Evolutionary conservation across 495 filamentous ascomycete species (phyloP).

Genomic region (Hypoxylon perforatum): DNA sequence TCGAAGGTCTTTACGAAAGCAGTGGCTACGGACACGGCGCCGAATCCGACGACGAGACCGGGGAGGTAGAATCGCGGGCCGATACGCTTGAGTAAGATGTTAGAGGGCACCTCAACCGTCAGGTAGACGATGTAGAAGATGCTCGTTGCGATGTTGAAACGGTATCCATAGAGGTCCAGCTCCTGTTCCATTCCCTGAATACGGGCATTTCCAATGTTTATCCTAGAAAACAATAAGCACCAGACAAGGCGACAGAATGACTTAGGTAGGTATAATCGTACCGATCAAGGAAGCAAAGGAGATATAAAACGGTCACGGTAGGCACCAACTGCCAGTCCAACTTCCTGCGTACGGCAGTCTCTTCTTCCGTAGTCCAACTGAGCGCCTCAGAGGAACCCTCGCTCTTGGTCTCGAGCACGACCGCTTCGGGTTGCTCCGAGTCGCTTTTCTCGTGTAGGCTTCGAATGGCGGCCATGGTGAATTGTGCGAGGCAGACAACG

Average conservation of each 20-base stretch:
- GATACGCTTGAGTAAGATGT: conserved; percentile 70
- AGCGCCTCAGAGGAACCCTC: conserved; percentile 36
- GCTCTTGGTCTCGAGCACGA: conserved; percentile 42
- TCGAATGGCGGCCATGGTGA: conserved; percentile 40
- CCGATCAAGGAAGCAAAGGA: conserved; percentile 63
- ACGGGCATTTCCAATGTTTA: conserved; percentile 73
- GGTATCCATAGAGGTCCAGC: conserved; percentile 60
- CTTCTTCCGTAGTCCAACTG: conserved; percentile 61
- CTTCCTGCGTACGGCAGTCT: conserved; percentile 60
- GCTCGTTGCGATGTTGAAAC: conserved; percentile 69
- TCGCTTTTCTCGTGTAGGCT: conserved; percentile 40
- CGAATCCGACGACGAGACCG: conserved; percentile 61
- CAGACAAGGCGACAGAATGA: background rate
- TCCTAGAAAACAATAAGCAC: conserved; percentile 54
- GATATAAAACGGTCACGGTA: conserved; percentile 63
- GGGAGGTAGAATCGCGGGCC: conserved; percentile 73
- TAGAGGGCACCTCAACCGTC: conserved; percentile 72
- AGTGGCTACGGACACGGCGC: conserved; percentile 55
- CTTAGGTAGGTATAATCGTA: conserved; percentile 22
- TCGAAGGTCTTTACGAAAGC: conserved; percentile 58
- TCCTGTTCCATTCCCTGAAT: conserved; percentile 69
- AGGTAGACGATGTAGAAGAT: conserved; percentile 76
- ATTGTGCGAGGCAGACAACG: conserved; percentile 13
- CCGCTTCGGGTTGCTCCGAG: conserved; percentile 34
- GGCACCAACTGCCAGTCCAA: conserved; percentile 65